Conservation (phyloP, 768 basidiomycete species). For the Russula earlei region DNA sequence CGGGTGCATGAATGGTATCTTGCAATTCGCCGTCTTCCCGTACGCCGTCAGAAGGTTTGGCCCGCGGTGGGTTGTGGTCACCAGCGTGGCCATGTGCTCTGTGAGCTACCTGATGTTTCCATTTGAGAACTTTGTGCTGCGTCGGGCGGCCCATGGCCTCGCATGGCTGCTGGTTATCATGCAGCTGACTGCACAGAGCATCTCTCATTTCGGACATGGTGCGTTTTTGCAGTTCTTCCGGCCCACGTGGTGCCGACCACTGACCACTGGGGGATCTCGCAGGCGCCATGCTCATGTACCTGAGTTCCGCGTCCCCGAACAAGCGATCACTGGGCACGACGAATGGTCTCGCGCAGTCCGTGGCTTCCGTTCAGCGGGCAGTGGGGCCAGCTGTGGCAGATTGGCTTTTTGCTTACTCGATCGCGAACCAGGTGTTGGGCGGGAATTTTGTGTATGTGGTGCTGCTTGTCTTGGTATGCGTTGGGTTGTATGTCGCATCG, state of each 20-base stretch:
- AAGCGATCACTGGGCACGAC: conserved; percentile 55
- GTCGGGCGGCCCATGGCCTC: background rate
- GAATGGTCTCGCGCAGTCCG: conserved; percentile 41
- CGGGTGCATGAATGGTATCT: conserved; percentile 30
- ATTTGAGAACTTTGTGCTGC: conserved; percentile 1
- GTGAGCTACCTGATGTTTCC: conserved; percentile 25
- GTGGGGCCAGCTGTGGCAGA: conserved; percentile 48
- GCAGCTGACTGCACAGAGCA: background rate
- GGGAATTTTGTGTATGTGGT: conserved; percentile 26
- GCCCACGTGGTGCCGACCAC: too few species aligned
- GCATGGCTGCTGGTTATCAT: background rate
- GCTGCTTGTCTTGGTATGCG: background rate
- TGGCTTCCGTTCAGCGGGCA: conserved; percentile 30
- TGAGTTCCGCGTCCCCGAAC: conserved; percentile 54
- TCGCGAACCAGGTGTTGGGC: conserved; percentile 35
- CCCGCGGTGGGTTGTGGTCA: background rate
- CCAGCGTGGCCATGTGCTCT: conserved; percentile 22
- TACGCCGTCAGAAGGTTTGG: conserved; percentile 15
- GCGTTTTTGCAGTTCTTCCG: background rate
- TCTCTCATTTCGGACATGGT: background rate
- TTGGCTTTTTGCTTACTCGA: conserved; percentile 58
- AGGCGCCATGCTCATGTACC: conserved; percentile 64
- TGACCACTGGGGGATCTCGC: background rate
- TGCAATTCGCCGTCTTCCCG: conserved; percentile 34
- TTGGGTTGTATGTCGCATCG: background rate